Evolutionary conservation across 805 yeast species (phyloP), one percentile per base, ranked within the genome.

Genomic region (Ogataea salicorniae): DNA sequence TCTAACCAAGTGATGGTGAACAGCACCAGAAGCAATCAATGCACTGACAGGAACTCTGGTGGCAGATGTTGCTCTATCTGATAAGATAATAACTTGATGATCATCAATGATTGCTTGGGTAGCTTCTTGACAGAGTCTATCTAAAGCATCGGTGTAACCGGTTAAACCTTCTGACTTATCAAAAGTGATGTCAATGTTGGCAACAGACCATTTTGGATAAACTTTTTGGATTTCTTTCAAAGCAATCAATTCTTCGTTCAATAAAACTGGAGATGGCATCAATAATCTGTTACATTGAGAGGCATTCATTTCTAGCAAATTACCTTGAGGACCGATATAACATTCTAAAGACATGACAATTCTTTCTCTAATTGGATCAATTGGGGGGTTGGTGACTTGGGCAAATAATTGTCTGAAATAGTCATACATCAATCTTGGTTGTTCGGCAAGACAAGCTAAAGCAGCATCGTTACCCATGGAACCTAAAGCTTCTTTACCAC

Each of bases 391-490:
- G 33, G 99, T 92, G 47, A 92, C 99, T 71, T 92, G 99, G 18
- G 99, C 99, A 72, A 92, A 92, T 62, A 92, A 77, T 68, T 92
- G 96, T 61, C 96, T 83, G 76, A 92, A 94, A 72, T 92, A 92
- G 62, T 94, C 99, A 67, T 87, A 92, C 53, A 89, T 73, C 53
- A 94, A 71, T 57, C 84, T 84, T 39, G 99, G 98, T 69, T 90
- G 95, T 64, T 87, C 92, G 36, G 96, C 84, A 57, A 92, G 72
- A 70, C 99, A 94, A 0, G 98, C 98, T 55, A 92, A 75, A 13
- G 98, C 95, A 44, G 94, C 82, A 64, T 92, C 99, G 64, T 92
- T 92, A 75, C 99, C 99, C 99, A 92, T 92, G 17, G 97, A 91
- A 16, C 99, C 98, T 45, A 92, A 76, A 13, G 97, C 90, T 71